phyloP scores from a whole-genome alignment of 495 filamentous ascomycete genomes.

The Aspergillus coremiiformis region DNA sequence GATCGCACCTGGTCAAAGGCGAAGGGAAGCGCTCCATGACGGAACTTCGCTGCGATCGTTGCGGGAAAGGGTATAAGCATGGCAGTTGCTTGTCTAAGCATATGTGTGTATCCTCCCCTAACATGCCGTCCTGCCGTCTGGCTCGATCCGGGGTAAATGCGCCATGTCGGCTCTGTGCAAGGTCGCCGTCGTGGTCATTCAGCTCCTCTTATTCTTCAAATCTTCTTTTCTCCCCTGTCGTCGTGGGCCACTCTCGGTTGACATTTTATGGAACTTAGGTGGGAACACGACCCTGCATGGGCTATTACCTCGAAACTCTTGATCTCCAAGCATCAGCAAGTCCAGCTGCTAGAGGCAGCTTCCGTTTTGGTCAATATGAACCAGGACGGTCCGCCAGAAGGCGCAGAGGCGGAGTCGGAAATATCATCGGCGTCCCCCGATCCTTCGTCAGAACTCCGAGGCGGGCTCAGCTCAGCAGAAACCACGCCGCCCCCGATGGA shows the following conservation, averaged over 20 bases:
- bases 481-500: conserved; percentile 49
- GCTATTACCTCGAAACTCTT: conserved; percentile 93
- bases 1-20: conserved; percentile 65
- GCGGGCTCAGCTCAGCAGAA: conserved; percentile 54
- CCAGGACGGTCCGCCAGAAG: conserved; percentile 45
- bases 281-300: conserved; percentile 99
- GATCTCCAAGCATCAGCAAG: conserved; percentile 99
- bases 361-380: conserved; percentile 95
- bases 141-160: conserved; percentile 33
- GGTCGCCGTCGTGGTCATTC: conserved; percentile 42
- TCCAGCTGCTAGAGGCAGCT: conserved; percentile 92
- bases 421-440: conserved; percentile 74
- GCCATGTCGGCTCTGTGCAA: conserved; percentile 41
- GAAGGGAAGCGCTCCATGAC: conserved; percentile 68
- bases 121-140: conserved; percentile 37
- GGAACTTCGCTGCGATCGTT: conserved; percentile 93
- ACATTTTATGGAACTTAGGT: conserved; percentile 57
- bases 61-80: conserved; percentile 99
- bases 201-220: conserved; percentile 13
- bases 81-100: conserved; percentile 99
- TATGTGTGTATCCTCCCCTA: conserved; percentile 75
- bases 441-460: conserved; percentile 66
- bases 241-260: conserved; percentile 24
- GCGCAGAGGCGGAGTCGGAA: conserved; percentile 65
- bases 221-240: conserved; percentile 7